Base-by-base conservation (phyloP, 805 yeast species). In the Pichia paraexigua region DNA sequence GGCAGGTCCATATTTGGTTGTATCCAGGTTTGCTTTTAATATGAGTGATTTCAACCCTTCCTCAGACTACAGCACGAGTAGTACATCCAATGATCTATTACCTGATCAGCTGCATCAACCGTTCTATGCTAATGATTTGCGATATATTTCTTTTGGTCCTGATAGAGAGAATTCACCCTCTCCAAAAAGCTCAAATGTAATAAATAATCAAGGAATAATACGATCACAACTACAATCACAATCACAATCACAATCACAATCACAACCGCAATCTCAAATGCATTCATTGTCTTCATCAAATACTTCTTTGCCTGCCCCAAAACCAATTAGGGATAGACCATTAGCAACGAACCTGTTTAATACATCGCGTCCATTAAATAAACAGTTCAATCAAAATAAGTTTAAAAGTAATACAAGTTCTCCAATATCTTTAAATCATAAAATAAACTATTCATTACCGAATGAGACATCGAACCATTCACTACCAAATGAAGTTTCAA, bases 241-340 rank as follows among this genome's bases (percentile, higher is more conserved):
- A 7, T 24, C 28, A 4, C 32, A 24, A 25, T 20, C 27, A 17
- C 18, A 24, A 28, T 22, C 24, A 41, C 24, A 18, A 7, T 24
- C 28, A 4, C 32, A 24, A 25, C 11, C 27, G 5, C 18, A 24
- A 28, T 22, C 24, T n/a, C n/a, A n/a, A n/a, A n/a, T n/a, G 17
- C 21, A 32, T 32, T 24, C 43, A 11, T 20, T 49, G 10, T 25
- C 48, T 6, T 25, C 48, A n/a, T 15, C 40, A 17, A n/a, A 21
- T n/a, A 17, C n/a, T 22, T 41, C 47, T 15, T 42, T 48, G 17
- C 20, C 49, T 8, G 43, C 54, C 18, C 49, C 52, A 21, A 48
- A 43, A 21, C 54, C 54, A 2, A 21, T 22, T 2, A 25, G 47
- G 15, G 18, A 17, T 10, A 27, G 46, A 25, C 25, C 43, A 20